Percentiles rank a stretch among this genome's conserved stretches.
Evolutionary conservation across 495 filamentous ascomycete species (phyloP).

Genomic region (Penicillium waksmanii): DNA sequence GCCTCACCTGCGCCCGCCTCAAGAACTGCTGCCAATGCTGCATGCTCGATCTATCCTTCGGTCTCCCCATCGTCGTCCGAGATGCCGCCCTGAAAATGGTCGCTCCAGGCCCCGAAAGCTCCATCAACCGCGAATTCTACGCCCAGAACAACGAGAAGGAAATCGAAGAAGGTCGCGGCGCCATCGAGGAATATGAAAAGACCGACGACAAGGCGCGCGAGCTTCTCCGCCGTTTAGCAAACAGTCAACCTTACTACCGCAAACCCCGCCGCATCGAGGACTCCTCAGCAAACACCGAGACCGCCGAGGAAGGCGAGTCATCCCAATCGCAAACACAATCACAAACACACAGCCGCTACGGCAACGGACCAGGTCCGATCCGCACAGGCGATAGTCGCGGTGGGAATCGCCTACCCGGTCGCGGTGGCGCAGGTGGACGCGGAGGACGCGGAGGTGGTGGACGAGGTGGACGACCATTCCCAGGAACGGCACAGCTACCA

Average conservation of each 20-base stretch:
- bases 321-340: constrained; percentile 28
- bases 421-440: constrained; percentile 40
- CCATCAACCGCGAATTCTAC: constrained; percentile 95
- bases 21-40: constrained; percentile 99
- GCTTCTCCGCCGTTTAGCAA: constrained; percentile 79
- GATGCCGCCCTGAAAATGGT: constrained; percentile 99
- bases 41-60: constrained; percentile 96
- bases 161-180: constrained; percentile 84
- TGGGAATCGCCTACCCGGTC: constrained; percentile 42
- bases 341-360: constrained; percentile 46
- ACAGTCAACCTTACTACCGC: constrained; percentile 92
- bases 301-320: constrained; percentile 33
- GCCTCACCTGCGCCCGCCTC: constrained; percentile 90
- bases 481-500: constrained; percentile 72
- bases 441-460: constrained; percentile 55
- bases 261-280: constrained; percentile 72
- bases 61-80: constrained; percentile 87
- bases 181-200: constrained; percentile 90
- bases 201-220: constrained; percentile 95
- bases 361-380: constrained; percentile 61
- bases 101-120: constrained; percentile 85
- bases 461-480: constrained; percentile 64
- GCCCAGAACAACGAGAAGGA: constrained; percentile 96
- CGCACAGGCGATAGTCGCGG: constrained; percentile 61
- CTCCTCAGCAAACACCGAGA: constrained; percentile 40